Conservation (phyloP, 345 rosid genomes). For the Hibiscus syriacus region DNA sequence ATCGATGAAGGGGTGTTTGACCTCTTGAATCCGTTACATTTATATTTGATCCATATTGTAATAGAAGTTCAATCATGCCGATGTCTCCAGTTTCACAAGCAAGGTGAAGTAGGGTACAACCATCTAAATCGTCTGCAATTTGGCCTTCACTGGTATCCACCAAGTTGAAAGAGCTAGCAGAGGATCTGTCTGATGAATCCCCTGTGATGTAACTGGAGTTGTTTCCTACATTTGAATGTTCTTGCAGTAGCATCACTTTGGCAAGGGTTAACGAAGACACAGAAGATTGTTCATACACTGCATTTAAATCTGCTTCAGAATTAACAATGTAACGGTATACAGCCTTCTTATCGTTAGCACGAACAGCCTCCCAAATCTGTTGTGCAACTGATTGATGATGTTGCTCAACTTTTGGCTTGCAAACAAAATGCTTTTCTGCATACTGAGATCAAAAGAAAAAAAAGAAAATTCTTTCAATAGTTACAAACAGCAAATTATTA, state of each 20-base stretch:
- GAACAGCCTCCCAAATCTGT: slow-evolving; percentile 86
- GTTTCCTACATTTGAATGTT: slow-evolving; percentile 49
- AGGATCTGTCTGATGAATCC: slow-evolving; percentile 60
- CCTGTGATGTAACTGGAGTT: slow-evolving; percentile 48
- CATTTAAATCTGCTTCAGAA: slow-evolving; percentile 67
- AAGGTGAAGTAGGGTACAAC: slow-evolving; percentile 83
- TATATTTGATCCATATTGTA: slow-evolving; percentile 87
- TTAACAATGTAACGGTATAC: slow-evolving; percentile 76
- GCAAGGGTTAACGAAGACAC: slow-evolving; percentile 77
- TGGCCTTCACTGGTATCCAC: slow-evolving; percentile 40
- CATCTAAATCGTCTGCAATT: slow-evolving; percentile 46
- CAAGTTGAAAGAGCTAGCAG: slow-evolving; percentile 51
- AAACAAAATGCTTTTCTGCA: slow-evolving; percentile 82
- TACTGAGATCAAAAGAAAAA: slow-evolving; percentile 49
- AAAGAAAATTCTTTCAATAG: slow-evolving; percentile 1
- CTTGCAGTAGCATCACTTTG: slow-evolving; percentile 72
- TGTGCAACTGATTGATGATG: slow-evolving; percentile 46
- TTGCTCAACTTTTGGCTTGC: slow-evolving; percentile 56
- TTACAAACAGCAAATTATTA: background rate
- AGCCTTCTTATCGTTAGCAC: slow-evolving; percentile 83
- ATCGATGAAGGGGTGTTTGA: slow-evolving; percentile 71
- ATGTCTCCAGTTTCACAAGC: slow-evolving; percentile 94
- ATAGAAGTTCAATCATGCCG: slow-evolving; percentile 93
- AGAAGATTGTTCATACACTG: slow-evolving; percentile 51
- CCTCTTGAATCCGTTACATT: slow-evolving; percentile 74